phyloP scores from a whole-genome alignment of 129 eudicot genomes.

The Flaveria ramosissima region DNA sequence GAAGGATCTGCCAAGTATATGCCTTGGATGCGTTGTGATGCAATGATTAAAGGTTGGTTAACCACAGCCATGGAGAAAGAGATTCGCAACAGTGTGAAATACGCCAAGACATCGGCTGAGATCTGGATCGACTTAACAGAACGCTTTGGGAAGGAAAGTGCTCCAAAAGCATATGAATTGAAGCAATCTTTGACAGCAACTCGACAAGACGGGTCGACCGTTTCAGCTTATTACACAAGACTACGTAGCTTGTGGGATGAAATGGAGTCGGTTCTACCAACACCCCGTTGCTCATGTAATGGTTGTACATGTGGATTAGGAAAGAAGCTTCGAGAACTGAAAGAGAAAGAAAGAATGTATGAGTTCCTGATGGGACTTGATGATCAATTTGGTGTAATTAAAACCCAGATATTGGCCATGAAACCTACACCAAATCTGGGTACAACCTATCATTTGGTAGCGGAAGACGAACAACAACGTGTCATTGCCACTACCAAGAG shows the following conservation, averaged over 20 bases:
- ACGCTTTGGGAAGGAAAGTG: neutral
- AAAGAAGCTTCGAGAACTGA: no score
- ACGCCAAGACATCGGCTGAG: neutral
- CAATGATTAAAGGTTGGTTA: neutral
- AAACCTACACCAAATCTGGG: neutral
- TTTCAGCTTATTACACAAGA: neutral
- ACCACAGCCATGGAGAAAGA: neutral
- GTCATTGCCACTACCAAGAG: neutral
- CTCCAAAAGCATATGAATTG: neutral
- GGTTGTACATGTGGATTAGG: no score
- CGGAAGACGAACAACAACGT: neutral
- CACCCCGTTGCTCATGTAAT: no score
- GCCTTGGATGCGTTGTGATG: neutral
- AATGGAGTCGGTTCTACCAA: no score
- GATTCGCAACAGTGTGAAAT: neutral
- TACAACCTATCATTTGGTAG: neutral
- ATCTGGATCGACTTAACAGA: neutral
- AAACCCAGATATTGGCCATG: neutral
- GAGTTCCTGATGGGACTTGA: neutral
- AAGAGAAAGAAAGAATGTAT: neutral
- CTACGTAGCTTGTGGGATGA: neutral
- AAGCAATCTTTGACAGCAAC: neutral
- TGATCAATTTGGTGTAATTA: neutral
- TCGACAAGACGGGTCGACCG: neutral
- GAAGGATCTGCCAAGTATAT: neutral